phyloP scores from a whole-genome alignment of 805 yeast species.

The Teunomyces cretensis region DNA sequence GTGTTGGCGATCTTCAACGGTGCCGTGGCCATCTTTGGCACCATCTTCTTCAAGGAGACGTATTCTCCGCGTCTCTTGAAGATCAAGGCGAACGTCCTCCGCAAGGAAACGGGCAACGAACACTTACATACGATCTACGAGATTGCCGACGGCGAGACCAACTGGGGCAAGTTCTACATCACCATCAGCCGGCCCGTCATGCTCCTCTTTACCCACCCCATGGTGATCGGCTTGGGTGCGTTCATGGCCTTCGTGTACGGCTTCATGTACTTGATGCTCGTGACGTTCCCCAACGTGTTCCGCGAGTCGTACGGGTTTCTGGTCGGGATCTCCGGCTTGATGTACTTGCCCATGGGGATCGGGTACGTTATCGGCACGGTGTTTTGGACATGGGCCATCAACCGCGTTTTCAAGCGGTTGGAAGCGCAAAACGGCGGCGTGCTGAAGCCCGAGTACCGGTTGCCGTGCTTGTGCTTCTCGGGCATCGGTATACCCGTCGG shows the following conservation, averaged over 20 bases:
- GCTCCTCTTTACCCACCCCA: constrained; percentile 34
- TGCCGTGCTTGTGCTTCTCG: constrained; percentile 35
- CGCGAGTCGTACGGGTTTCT: constrained; percentile 30
- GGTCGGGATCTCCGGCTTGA: constrained; percentile 32
- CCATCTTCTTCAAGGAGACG: constrained; percentile 33
- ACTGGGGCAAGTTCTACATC: constrained; percentile 19
- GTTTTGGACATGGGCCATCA: constrained; percentile 29
- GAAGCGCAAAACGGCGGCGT: constrained; percentile 29
- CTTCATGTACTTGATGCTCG: constrained; percentile 42
- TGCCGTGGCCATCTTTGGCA: constrained; percentile 29
- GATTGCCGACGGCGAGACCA: constrained; percentile 28
- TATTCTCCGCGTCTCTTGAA: constrained; percentile 35
- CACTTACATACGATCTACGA: constrained; percentile 40
- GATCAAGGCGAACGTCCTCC: constrained; percentile 24
- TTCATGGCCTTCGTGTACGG: constrained; percentile 44
- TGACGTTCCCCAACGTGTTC: constrained; percentile 37
- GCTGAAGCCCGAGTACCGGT: constrained; percentile 37
- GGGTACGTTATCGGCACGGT: constrained; percentile 34
- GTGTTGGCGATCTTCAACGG: constrained; percentile 37
- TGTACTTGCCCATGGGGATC: constrained; percentile 41
- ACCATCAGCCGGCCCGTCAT: constrained; percentile 34
- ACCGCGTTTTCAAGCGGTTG: constrained; percentile 23
- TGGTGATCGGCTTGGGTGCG: constrained; percentile 40
- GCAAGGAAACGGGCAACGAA: constrained; percentile 35
- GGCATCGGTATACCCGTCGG: constrained; percentile 37